Base-by-base conservation (phyloP, 495 filamentous ascomycete species). In the Podospora tetraspora region DNA sequence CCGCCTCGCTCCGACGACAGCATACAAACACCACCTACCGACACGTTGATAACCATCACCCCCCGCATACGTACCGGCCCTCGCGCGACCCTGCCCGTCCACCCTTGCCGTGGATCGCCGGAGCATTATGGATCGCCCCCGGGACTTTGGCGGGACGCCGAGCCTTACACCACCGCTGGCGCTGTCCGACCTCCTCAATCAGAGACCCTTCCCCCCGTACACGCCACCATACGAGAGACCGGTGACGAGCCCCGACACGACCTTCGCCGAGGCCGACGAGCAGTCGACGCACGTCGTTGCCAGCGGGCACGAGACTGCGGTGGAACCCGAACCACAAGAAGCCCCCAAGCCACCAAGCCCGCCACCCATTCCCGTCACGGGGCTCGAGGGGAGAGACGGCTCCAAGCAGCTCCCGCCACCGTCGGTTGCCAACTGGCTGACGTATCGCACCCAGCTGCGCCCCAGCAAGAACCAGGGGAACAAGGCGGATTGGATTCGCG, bases 401-500 rank as follows among this genome's bases (percentile, higher is more conserved):
- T 13, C 67, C 19, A 22, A 63, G 6, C 64, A 66, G 19, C 63
- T 52, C 16, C 24, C 66, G 1, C 32, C 66, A 16, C 21, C 64
- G 10, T n/a, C 52, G 19, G 24, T 30, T 13, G 27, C 59, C 19
- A 69, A 77, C 69, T 77, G 75, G 75, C 66, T 70, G 9, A 64
- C 71, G 4, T 75, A 67, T 0, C 68, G 75, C 23, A 64, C 61
- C 2, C 75, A 77, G 61, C 70, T 77, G 6, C 68, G 72, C 24
- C 75, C 75, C 6, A 70, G 74, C 22, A 66, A 59, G 34, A 73
- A 75, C 29, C 67, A 72, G 29, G 73, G 73, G 29, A 76, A 69
- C n/a, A 76, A 75, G 60, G 74, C 71, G n/a, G 74, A 77, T 37
- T 77, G 75, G 75, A 74, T 77, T 29, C 74, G 72, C 13, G 74